Evolutionary conservation across 2,329 filamentous ascomycete species (phyloP), one percentile per base, ranked within the genome.

Genomic region (Orbilia quercus): DNA sequence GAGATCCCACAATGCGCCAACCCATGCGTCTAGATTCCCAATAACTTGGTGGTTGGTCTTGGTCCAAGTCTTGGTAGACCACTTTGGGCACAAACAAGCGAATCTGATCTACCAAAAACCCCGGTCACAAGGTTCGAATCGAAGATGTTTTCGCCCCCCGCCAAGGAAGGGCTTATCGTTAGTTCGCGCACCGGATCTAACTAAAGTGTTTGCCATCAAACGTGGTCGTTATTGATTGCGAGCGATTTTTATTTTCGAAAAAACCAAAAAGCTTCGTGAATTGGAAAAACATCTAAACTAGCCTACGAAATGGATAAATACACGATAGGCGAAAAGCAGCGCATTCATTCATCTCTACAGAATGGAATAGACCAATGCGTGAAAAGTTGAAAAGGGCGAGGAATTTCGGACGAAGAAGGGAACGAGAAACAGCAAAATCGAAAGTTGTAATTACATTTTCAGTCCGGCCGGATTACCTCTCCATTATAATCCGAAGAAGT

Each of bases 31-130:
- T 44, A 25, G 20, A 58, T 67, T 59, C 38, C 16, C 7, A 34
- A 14, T 25, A 62, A 55, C 48, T 54, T 57, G 31, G 58, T 71
- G 57, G 66, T 40, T n/a, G 42, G 31, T 50, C 36, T 54, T 59
- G 45, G 53, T 58, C 16, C 31, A 12, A 5, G 28, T 51, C 42
- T 14, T 31, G 44, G 40, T 31, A 31, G 28, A 31, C 18, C 44
- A 7, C 5, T 54, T 69, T 45, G 45, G 54, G 53, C 63, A 44
- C 53, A 59, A 48, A 3, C 20, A 34, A 64, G 34, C 50, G 53
- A 66, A 16, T 57, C 36, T n/a, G 40, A 47, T 48, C 42, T 11
- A 55, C 11, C 31, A 22, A 7, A 55, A 16, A 22, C 18, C 16
- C 14, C 18, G 16, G 36, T 40, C 12, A 40, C 9, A 16, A 5